phyloP scores from a whole-genome alignment of 1,284 basidiomycete genomes.

The Cutaneotrichosporon sp. region DNA sequence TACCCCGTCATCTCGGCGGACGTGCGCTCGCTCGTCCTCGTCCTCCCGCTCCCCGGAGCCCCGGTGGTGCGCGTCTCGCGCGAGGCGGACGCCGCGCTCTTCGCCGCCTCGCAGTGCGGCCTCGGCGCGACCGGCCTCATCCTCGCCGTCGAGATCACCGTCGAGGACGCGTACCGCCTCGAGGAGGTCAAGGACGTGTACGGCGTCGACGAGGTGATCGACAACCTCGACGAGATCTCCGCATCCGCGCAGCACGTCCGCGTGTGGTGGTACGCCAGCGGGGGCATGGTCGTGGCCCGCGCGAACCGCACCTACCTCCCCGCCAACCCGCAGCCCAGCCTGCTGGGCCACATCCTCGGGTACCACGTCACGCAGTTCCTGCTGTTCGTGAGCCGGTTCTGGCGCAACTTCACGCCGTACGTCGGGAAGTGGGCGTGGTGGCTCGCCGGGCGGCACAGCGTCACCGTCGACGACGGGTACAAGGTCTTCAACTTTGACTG shows the following conservation, averaged over 20 bases:
- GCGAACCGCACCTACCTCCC: slow-evolving; percentile 72
- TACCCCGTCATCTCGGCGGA: slow-evolving; percentile 83
- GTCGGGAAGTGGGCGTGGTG: slow-evolving; percentile 53
- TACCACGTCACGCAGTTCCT: slow-evolving; percentile 78
- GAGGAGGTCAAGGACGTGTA: slow-evolving; percentile 72
- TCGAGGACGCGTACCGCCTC: slow-evolving; percentile 81
- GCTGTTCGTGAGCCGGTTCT: slow-evolving; percentile 61
- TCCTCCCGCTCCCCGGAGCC: slow-evolving; percentile 54
- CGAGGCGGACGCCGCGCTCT: slow-evolving; percentile 68
- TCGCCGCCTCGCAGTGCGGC: slow-evolving; percentile 89
- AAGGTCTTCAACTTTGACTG: slow-evolving; percentile 78
- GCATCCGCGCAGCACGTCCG: slow-evolving; percentile 77
- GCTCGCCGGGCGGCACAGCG: slow-evolving; percentile 40
- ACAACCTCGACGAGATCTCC: slow-evolving; percentile 60
- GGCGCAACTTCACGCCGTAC: slow-evolving; percentile 46
- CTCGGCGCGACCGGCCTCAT: slow-evolving; percentile 93
- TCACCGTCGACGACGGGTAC: slow-evolving; percentile 68
- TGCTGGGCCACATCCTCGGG: slow-evolving; percentile 68
- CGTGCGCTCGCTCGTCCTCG: slow-evolving; percentile 71
- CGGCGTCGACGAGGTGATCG: slow-evolving; percentile 61
- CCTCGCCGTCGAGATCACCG: slow-evolving; percentile 71
- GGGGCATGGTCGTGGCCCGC: slow-evolving; percentile 70
- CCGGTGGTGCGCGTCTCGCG: slow-evolving; percentile 37
- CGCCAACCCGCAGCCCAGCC: slow-evolving; percentile 54
- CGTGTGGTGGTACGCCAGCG: slow-evolving; percentile 94